phyloP scores from a whole-genome alignment of 208 protist genomes.

The Trypanosoma conorhini region DNA sequence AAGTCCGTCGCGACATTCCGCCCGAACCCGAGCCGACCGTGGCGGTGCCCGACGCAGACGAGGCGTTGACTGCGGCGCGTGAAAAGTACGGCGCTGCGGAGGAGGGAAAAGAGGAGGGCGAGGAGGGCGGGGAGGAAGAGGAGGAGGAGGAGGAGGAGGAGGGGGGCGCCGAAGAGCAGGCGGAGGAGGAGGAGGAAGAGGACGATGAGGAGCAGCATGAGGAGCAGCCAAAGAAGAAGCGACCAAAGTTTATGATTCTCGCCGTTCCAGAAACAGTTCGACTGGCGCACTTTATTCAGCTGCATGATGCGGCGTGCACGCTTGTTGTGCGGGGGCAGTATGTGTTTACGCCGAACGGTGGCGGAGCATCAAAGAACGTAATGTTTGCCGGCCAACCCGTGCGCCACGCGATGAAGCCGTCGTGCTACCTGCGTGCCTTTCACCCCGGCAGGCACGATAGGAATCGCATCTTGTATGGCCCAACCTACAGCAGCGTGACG shows the following conservation, averaged over 20 bases:
- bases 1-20: constrained; percentile 78
- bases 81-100: constrained; percentile 37
- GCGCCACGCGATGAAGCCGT: constrained; percentile 77
- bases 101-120: constrained; percentile 28
- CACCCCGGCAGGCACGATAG: constrained; percentile 40
- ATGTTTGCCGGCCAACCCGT: constrained; percentile 78
- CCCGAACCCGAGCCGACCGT: constrained; percentile 63
- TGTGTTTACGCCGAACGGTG: constrained; percentile 26
- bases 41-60: constrained; percentile 46
- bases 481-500: constrained; percentile 80
- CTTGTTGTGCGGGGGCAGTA: constrained; percentile 79
- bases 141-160: constrained; percentile 56
- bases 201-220: constrained; percentile 32
- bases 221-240: constrained; percentile 38
- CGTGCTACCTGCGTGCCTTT: constrained; percentile 75
- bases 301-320: constrained; percentile 78
- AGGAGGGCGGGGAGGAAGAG: constrained; percentile 50
- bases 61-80: constrained; percentile 40
- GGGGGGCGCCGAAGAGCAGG: constrained; percentile 41
- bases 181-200: constrained; percentile 27
- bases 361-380: constrained; percentile 51
- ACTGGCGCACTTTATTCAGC: constrained; percentile 82
- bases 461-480: constrained; percentile 75
- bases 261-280: constrained; percentile 73
- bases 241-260: constrained; percentile 82